Evolutionary conservation across 2,329 filamentous ascomycete genomes (phyloP).

Genomic region (Calonectria hongkongensis): DNA sequence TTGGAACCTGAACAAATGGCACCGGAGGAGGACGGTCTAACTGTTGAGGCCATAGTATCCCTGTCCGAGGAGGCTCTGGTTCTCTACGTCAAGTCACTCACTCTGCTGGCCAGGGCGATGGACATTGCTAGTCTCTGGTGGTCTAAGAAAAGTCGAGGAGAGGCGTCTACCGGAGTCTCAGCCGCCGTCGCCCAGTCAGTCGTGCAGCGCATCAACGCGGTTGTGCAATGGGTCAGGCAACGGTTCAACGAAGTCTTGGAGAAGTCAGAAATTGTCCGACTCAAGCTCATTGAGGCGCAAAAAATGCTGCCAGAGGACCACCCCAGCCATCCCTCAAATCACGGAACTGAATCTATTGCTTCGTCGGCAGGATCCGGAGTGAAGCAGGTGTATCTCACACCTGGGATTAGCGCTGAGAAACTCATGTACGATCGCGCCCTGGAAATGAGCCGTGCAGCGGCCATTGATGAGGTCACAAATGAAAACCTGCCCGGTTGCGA

Average conservation of each 20-base stretch:
- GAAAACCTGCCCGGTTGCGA: conserved; percentile 92
- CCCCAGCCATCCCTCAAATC: conserved; percentile 88
- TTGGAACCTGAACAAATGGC: conserved; percentile 72
- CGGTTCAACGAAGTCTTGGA: conserved; percentile 98
- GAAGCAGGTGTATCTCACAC: conserved; percentile 88
- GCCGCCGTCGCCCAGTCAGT: conserved; percentile 68
- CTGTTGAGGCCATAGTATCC: conserved; percentile 87
- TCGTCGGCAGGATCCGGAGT: conserved; percentile 78
- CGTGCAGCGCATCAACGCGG: conserved; percentile 87
- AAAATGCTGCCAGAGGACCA: conserved; percentile 89
- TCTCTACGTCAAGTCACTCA: conserved; percentile 94
- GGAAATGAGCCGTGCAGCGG: conserved; percentile 96
- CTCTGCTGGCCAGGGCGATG: conserved; percentile 94
- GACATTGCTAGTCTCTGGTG: conserved; percentile 96
- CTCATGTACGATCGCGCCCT: conserved; percentile 98
- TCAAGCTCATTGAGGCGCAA: conserved; percentile 91
- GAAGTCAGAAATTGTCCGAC: conserved; percentile 94
- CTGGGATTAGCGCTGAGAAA: conserved; percentile 94
- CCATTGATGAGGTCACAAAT: conserved; percentile 95
- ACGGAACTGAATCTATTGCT: conserved; percentile 75
- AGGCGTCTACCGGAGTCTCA: conserved; percentile 66
- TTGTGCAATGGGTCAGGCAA: conserved; percentile 94
- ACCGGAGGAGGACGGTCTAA: conserved; percentile 83
- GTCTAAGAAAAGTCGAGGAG: conserved; percentile 83
- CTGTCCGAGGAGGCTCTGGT: conserved; percentile 96